These are phyloP conservation scores for Penicillium dipodomyicola DNA, from an alignment of 495 filamentous ascomycete species.

Conservation along the genomic window DNA sequence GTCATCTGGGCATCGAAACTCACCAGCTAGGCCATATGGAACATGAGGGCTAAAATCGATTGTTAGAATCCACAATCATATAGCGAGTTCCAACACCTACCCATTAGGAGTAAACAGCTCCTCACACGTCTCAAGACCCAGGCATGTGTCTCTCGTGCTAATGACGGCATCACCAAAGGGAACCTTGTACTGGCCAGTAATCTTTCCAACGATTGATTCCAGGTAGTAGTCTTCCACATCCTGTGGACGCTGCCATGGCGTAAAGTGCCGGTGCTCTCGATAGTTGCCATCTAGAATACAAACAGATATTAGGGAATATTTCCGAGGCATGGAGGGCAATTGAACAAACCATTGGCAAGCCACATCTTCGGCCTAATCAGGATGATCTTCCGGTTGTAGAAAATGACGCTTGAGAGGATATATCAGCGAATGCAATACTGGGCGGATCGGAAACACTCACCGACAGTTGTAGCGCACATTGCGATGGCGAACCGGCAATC, in stretches of 20 bases:
- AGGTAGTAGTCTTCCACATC: conserved; percentile 72
- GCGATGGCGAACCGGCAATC: conserved; percentile 62
- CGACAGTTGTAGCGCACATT: conserved; percentile 64
- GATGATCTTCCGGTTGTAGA: conserved; percentile 64
- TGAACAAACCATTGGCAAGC: conserved; percentile 65
- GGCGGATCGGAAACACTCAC: conserved; percentile 29
- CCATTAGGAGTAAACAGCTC: conserved; percentile 72
- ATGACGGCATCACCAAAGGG: conserved; percentile 78
- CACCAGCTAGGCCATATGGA: conserved; percentile 38
- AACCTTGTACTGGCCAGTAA: conserved; percentile 61
- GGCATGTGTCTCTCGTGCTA: conserved; percentile 64
- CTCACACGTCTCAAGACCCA: conserved; percentile 76
- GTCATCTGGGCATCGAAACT: not conserved
- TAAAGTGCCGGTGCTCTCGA: conserved; percentile 57
- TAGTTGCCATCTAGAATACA: conserved; percentile 37
- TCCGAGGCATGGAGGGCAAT: not conserved
- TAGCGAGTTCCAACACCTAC: conserved; percentile 19
- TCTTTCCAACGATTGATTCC: conserved; percentile 58
- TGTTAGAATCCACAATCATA: not conserved
- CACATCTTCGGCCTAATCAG: conserved; percentile 81
- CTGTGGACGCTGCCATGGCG: conserved; percentile 57
- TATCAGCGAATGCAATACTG: conserved; percentile 57
- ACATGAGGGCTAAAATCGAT: conserved; percentile 2
- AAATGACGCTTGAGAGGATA: conserved; percentile 49
- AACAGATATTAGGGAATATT: conserved; percentile 1